phyloP scores from a whole-genome alignment of 352 stramenopile genomes.

The Globisporangium camurandrum region DNA sequence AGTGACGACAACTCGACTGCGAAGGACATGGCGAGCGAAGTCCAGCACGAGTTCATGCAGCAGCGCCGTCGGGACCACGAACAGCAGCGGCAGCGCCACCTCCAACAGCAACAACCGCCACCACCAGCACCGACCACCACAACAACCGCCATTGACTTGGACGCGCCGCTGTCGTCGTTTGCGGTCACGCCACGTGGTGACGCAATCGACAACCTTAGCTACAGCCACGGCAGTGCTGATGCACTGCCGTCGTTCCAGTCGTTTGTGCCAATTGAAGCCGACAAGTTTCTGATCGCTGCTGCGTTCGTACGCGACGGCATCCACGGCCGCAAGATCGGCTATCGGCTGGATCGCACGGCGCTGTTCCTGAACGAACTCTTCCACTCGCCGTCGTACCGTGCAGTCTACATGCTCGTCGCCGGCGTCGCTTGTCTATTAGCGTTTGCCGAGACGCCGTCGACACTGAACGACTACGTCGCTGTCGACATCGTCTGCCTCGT shows the following conservation, averaged over 20 bases:
- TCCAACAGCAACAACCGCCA: neutral
- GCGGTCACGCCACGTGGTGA: neutral
- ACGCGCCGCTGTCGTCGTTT: neutral
- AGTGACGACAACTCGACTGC: constrained; percentile 73
- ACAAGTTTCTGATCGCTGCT: constrained; percentile 69
- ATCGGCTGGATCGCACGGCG: constrained; percentile 59
- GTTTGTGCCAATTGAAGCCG: constrained; percentile 24
- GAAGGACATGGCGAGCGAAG: constrained; percentile 79
- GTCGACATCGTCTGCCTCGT: constrained; percentile 62
- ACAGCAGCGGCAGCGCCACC: constrained; percentile 23
- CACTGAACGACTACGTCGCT: constrained; percentile 45
- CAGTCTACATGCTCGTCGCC: constrained; percentile 67
- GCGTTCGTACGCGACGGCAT: constrained; percentile 78
- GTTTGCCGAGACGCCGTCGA: constrained; percentile 52
- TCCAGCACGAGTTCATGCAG: constrained; percentile 63
- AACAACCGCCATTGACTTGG: neutral
- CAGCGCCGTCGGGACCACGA: constrained; percentile 18
- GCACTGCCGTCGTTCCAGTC: neutral
- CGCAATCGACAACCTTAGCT: neutral
- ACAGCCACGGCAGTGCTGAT: neutral
- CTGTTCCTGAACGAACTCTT: constrained; percentile 67
- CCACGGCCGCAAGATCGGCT: constrained; percentile 80
- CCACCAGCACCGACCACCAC: too few species aligned
- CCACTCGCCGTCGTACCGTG: constrained; percentile 61
- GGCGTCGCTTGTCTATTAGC: constrained; percentile 52